These are phyloP conservation scores for Odontarrhena argentea DNA, from an alignment of 345 rosid species.

Conservation along the genomic window DNA sequence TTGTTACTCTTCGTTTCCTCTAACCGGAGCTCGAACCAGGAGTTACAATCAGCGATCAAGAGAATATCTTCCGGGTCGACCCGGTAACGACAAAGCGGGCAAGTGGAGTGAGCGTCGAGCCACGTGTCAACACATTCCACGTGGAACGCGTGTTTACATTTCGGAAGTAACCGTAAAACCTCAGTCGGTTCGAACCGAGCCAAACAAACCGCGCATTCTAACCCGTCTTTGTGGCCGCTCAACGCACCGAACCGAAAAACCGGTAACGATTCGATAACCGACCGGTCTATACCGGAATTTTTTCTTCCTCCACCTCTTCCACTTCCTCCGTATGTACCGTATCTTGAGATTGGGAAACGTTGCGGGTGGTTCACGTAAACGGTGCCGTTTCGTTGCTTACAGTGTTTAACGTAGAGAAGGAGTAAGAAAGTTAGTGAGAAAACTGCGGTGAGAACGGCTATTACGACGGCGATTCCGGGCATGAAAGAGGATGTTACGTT, in stretches of 20 bases:
- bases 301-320: conserved; percentile 39
- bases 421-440: conserved; percentile 77
- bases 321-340: conserved; percentile 5
- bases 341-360: conserved; percentile 21
- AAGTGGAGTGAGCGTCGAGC: conserved; percentile 94
- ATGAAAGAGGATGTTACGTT: conserved; percentile 47
- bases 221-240: conserved; percentile 70
- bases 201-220: conserved; percentile 87
- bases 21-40: conserved; percentile 34
- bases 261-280: conserved; percentile 74
- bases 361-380: conserved; percentile 32
- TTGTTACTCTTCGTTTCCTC: conserved; percentile 15
- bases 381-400: conserved; percentile 47
- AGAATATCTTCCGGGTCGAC: conserved; percentile 92
- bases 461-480: conserved; percentile 62
- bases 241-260: conserved; percentile 79
- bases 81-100: conserved; percentile 90
- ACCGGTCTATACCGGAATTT: conserved; percentile 79
- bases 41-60: conserved; percentile 47
- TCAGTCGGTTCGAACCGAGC: conserved; percentile 63
- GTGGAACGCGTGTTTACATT: conserved; percentile 93
- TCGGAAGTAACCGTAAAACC: conserved; percentile 67
- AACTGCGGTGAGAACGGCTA: conserved; percentile 64
- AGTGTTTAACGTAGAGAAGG: conserved; percentile 83
- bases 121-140: conserved; percentile 94